Base-by-base conservation (phyloP, 1,139 yeast species). In the Suhomyces terraborum region DNA sequence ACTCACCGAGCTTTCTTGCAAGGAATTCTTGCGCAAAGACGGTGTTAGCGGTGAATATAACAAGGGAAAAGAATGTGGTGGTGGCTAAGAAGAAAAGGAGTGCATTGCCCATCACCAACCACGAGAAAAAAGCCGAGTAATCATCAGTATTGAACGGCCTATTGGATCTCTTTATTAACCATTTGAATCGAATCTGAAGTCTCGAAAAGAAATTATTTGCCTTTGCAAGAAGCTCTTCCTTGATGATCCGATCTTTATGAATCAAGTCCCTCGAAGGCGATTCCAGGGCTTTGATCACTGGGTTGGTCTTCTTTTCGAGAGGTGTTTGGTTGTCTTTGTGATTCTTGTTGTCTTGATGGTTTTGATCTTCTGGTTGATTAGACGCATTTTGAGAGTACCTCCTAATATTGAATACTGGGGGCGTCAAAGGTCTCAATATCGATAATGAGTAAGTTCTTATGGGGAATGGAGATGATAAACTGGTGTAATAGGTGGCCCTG, bases 1-100 rank as follows among this genome's bases (percentile, higher is more conserved):
- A 67, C 54, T 86, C 87, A 8, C 98, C 98, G 28, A 89, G 71
- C 50, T 78, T 75, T 37, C 84, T 70, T 1, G 97, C 98, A 32
- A 91, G 84, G 46, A 82, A 79, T 57, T 91, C 97, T 57, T 91
- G 96, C 1, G 96, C 95, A 56, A 87, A 80, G 8, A 89, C 91
- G 0, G 96, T 87, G 58, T 89, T 89, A 61, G 85, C 67, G 3
- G 93, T 76, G 59, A 83, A 80, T n/a, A 93, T 74, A 1, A 89
- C 71, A 38, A 88, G 56, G 4, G 96, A 88, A 37, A 88, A 69
- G 60, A 91, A 91, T 0, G 97, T 88, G 2, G 98, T 93, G 8
- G 98, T 91, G 12, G 91, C 96, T 20, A 89, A 66, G 28, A 88
- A 67, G 45, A 93, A 76, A 62, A 94, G 69, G 9, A 88, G 63